Evolutionary conservation across 768 basidiomycete species (phyloP), one percentile per base, ranked within the genome.

Genomic region (Phlegmacium glaucopus): DNA sequence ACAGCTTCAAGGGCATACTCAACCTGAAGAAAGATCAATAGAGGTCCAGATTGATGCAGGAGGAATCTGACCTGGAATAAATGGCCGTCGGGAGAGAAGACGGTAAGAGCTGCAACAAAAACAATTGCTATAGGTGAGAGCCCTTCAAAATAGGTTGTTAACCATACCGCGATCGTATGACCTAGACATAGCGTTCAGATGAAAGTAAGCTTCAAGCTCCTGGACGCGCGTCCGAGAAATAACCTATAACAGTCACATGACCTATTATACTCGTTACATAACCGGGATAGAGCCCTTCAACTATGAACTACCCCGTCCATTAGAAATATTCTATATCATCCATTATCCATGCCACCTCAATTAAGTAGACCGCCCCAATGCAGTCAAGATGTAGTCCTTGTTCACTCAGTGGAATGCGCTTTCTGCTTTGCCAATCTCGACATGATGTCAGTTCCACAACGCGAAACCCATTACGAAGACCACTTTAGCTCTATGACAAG

Each of bases 1-100:
- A 98, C 96, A 45, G 96, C 96, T 69, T 99, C 96, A n/a, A 87
- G 73, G 10, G 96, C 96, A 68, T 99, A 99, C 72, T 99, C 96
- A 56, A 99, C 96, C 94, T 98, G 68, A 41, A 49, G 50, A 22
- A 61, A 54, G 30, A 37, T 13, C 18, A 39, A 46, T 42, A 57
- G 45, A 51, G 45, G 43, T 30, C 55, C 30, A 52, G 42, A 36
- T 51, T 40, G n/a, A 47, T 39, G 30, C 22, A 35, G 44, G 16
- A 27, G 11, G 28, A 27, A 45, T 47, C 70, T 51, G 55, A 91
- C 94, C 80, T 97, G 94, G 78, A 97, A 96, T 58, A 99, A 76
- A 74, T 99, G 96, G 13, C 96, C 96, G 75, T 98, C 96, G 49
- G 95, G 95, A 36, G 94, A 96, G 78, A 96, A 95, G 63, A 95